Percentiles rank a stretch among this genome's conserved stretches.
These are phyloP conservation scores for Kazachstania viticola DNA, from an alignment of 805 yeast genomes.

Conservation along the genomic window DNA sequence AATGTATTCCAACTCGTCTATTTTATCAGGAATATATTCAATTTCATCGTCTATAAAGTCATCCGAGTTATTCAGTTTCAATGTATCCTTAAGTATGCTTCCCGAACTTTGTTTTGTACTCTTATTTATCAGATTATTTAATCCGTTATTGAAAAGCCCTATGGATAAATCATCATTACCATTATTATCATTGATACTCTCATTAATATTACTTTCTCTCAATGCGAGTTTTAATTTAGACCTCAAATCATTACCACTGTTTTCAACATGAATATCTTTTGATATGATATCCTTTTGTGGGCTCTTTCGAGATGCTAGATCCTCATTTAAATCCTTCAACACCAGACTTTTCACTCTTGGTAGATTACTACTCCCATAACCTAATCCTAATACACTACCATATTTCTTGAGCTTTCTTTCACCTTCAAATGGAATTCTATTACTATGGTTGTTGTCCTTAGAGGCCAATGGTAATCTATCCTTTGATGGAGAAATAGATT, in stretches of 20 bases:
- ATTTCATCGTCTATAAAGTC: conserved; percentile 9
- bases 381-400: conserved; percentile 12
- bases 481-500: too few species aligned
- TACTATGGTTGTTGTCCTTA: too few species aligned
- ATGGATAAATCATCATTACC: conserved; percentile 6
- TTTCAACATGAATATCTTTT: too few species aligned
- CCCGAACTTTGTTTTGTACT: too few species aligned
- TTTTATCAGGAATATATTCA: conserved; percentile 32
- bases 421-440: not conserved
- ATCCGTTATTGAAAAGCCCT: not conserved
- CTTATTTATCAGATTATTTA: not conserved
- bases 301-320: too few species aligned
- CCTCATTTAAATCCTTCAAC: too few species aligned
- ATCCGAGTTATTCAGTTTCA: too few species aligned
- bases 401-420: conserved; percentile 18
- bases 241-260: too few species aligned
- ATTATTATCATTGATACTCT: conserved; percentile 6
- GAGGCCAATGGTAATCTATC: not conserved
- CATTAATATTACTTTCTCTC: conserved; percentile 16
- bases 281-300: too few species aligned
- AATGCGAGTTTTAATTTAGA: conserved; percentile 25
- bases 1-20: conserved; percentile 30
- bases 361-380: conserved; percentile 3
- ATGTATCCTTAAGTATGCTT: too few species aligned
- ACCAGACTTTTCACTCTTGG: conserved; percentile 21